Evolutionary conservation across 2,329 filamentous ascomycete species (phyloP), one percentile per base, ranked within the genome.

Genomic region (Sphaceloma murrayae): DNA sequence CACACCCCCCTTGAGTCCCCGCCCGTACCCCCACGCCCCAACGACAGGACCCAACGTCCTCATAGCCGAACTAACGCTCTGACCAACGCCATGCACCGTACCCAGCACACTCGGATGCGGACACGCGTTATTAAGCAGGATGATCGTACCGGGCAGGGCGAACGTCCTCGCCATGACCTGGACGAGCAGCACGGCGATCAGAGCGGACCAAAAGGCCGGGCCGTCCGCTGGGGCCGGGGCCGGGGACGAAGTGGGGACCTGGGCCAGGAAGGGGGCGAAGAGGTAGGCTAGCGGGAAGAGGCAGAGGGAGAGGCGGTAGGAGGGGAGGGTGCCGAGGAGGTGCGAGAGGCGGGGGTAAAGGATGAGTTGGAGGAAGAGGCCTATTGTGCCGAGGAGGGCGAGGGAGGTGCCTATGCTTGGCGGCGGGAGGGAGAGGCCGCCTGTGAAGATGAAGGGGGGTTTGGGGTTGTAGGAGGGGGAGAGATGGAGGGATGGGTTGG

Each of bases 61-160:
- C 21, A 69, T 68, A 0, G 63, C 68, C n/a, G 66, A 68, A 13
- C 68, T 67, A 2, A 75, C 66, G 51, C 68, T 74, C 58, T 77
- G 73, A 3, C 70, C 74, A 17, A 78, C 63, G 0, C 75, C 75
- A 52, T 79, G 74, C 0, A 79, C 63, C 0, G 72, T 77, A 0
- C 73, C 74, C 7, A 78, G 57, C 2, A 78, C 68, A 24, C 60
- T 66, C 0, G 72, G 67, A 53, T 77, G 69, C 0, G 77, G 74
- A 27, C 71, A 72, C 36, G 67, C 71, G 48, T 80, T 78, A 46
- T 79, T 80, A 10, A 79, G 64, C 27, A 77, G 57, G 2, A 81
- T 80, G 0, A 74, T 70, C 0, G 69, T 69, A 0, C 70, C 71
- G 0, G 78, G 77, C 0, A 81, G 53, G 0, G 74, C 70, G 47